phyloP scores from a whole-genome alignment of 1,139 yeast genomes.

The Yamadazyma sp. region DNA sequence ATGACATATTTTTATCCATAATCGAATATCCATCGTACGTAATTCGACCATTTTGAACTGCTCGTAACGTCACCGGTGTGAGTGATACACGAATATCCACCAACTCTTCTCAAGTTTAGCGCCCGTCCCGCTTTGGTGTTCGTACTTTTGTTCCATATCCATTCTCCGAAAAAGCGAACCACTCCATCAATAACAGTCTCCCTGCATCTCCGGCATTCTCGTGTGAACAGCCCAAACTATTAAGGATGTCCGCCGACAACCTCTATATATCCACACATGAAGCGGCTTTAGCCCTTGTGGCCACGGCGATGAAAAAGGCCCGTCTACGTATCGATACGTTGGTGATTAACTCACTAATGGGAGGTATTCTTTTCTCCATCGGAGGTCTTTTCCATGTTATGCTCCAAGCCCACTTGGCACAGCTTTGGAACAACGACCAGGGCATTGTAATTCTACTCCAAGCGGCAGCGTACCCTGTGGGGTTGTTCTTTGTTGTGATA shows the following conservation, averaged over 20 bases:
- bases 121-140: too few species aligned
- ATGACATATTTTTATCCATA: neutral
- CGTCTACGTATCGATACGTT: constrained; percentile 60
- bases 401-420: constrained; percentile 53
- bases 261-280: constrained; percentile 72
- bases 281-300: constrained; percentile 78
- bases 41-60: too few species aligned
- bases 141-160: too few species aligned
- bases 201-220: too few species aligned
- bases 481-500: constrained; percentile 68
- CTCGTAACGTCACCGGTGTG: too few species aligned
- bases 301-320: constrained; percentile 80
- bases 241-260: constrained; percentile 42
- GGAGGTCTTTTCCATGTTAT: constrained; percentile 73
- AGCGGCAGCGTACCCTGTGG: constrained; percentile 64
- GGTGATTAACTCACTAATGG: constrained; percentile 61
- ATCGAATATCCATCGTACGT: too few species aligned
- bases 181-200: too few species aligned
- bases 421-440: constrained; percentile 40
- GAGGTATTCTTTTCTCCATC: constrained; percentile 66
- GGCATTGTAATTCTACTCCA: constrained; percentile 56
- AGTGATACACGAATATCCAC: too few species aligned
- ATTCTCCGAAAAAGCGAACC: too few species aligned
- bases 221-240: too few species aligned
- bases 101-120: too few species aligned